Percentiles rank a stretch among this genome's conserved stretches.
Conservation (phyloP, 2,329 filamentous ascomycete species). For the Botrytis sinoallii region DNA sequence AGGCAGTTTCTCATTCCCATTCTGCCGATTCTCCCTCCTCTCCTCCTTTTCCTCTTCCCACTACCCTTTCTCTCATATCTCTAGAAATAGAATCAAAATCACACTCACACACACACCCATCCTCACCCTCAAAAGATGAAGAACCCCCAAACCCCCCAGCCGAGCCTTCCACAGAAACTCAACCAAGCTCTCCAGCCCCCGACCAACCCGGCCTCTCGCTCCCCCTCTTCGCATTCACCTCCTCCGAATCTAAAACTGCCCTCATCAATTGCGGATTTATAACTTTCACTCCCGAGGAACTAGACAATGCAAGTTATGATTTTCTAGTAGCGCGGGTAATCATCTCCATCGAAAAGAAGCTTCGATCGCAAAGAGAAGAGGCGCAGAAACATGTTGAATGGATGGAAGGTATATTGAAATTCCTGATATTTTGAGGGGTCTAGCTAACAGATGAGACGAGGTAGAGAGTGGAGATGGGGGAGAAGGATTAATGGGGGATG, state of each 20-base stretch:
- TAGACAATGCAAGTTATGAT: background rate
- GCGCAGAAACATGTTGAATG: background rate
- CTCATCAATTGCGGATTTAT: background rate
- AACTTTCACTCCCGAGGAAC: background rate
- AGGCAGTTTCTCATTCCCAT: too few relatives aligned
- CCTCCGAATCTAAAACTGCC: background rate
- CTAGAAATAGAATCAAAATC: background rate
- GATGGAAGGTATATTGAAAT: background rate
- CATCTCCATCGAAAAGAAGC: background rate
- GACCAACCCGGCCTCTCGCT: too few relatives aligned
- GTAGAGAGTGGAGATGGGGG: background rate
- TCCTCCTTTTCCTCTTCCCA: background rate
- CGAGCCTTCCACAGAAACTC: too few relatives aligned
- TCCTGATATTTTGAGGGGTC: background rate
- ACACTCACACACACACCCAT: too few relatives aligned
- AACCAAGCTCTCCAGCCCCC: too few relatives aligned
- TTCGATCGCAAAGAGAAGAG: background rate
- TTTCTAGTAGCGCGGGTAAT: background rate
- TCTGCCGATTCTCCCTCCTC: fast-evolving
- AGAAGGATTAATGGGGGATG: background rate
- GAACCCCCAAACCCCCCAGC: too few relatives aligned
- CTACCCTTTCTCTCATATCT: background rate
- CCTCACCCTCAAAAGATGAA: too few relatives aligned
- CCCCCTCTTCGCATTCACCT: background rate
- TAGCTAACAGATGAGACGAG: background rate